Base-by-base conservation (phyloP, 164 flowering plant species). In the Tetracentron sinense region DNA sequence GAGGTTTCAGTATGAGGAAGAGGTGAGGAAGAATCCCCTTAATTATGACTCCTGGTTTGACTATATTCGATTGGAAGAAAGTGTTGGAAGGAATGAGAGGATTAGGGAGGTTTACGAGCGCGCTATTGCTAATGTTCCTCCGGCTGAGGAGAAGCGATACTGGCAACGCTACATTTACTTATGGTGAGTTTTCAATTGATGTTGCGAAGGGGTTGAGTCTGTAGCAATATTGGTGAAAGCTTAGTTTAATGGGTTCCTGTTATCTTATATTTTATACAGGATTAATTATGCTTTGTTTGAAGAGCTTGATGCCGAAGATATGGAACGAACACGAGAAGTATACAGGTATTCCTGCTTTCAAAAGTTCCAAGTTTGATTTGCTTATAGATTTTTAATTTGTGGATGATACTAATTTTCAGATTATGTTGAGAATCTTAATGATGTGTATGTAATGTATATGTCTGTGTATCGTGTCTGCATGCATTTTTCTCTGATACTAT, bases 1-100 rank as follows among this genome's bases (percentile, higher is more conserved):
- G 73, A 87, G 97, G 84, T 89, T 91, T 75, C 91, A 91, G 63
- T 94, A 94, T 66, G 96, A 90, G 72, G 98, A 93, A 31, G 94
- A 90, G 60, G 91, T 90, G 56, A 80, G 81, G 71, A 93, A 90
- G 81, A 87, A 83, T 60, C 97, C 96, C 0, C 75, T 80, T 22
- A 85, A 85, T 57, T 93, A 93, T 73, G 98, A 93, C 69, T 58
- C 84, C 0, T 93, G 97, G 98, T 93, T 93, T 73, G 97, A 93
- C 71, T 90, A 90, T 52, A 81, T 90, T 23, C 74, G 94, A 30
- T 64, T 93, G 73, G 98, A 93, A 58, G 97, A 90, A 65, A 86
- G 81, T 69, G 85, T 74, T 8, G 96, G 96, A 12, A 77, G 73
- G 44, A 85, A 78, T 59, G 83, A 71, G 25, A 86, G 89, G 73